Conservation (phyloP, 352 stramenopile genomes). For the Aphanomyces astaci region DNA sequence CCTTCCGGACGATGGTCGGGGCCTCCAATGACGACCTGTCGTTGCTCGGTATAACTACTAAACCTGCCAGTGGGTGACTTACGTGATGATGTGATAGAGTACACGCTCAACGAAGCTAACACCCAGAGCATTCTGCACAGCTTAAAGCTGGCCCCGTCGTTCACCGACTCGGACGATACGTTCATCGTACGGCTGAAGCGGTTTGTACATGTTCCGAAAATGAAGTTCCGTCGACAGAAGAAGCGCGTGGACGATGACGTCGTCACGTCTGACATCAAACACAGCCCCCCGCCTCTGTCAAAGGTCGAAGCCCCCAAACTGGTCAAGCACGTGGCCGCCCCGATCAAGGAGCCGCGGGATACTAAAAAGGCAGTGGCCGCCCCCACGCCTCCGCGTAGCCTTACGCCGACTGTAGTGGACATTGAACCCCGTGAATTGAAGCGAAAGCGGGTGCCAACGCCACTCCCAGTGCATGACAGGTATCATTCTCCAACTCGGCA, state of each 20-base stretch:
- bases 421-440: not conserved
- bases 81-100: not conserved
- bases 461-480: not conserved
- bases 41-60: constrained; percentile 9
- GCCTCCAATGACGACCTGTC: not conserved
- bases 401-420: not conserved
- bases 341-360: too few relatives aligned
- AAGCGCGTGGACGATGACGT: not conserved
- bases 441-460: not conserved
- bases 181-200: not conserved
- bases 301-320: too few relatives aligned
- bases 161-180: not conserved
- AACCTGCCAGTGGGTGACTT: too few relatives aligned
- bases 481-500: too few relatives aligned
- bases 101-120: not conserved
- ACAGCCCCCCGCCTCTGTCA: too few relatives aligned
- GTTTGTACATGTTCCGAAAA: not conserved
- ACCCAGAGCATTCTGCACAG: not conserved
- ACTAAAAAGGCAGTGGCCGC: too few relatives aligned
- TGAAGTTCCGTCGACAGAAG: not conserved
- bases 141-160: not conserved
- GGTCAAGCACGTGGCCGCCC: too few relatives aligned
- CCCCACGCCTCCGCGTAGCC: not conserved
- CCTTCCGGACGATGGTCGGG: constrained; percentile 10
- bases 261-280: not conserved